Evolutionary conservation across 805 yeast genomes (phyloP), one percentile per base, ranked within the genome.

Genomic region (Candida nemodendra): DNA sequence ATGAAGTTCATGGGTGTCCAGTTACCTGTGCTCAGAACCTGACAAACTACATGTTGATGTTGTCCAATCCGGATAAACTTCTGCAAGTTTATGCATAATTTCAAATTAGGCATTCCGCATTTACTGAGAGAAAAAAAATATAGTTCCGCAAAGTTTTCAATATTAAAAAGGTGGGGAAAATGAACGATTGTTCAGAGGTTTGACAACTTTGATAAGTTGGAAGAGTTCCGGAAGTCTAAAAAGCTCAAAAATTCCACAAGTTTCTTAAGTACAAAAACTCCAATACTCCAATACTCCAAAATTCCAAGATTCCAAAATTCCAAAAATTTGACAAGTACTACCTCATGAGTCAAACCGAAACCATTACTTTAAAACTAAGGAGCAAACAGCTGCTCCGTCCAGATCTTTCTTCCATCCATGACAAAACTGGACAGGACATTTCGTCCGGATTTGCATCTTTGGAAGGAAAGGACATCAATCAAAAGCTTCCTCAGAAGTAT

Each of bases 391-490:
- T 30, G 21, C 34, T 34, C 11, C 30, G 39, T 30, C 34, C 37
- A 18, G 49, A 44, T 30, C 23, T 44, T 7, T 36, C 43, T 8
- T 37, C 36, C 25, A 38, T 42, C 9, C 36, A 39, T 13, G 47
- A 21, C 11, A 42, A 41, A 26, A 33, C 24, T 5, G 39, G 23
- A 6, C 47, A 45, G 12, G 51, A 47, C 21, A 47, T 47, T 18
- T 44, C 51, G 8, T 36, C 47, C 4, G 44, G 39, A 6, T 44
- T 47, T 23, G 25, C 35, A 9, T 38, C 51, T 5, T 32, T 44
- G 18, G 40, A 40, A 9, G 41, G 24, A 11, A 21, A 21, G 11
- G 11, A 21, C 9, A 21, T 21, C 24, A 11, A 21, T 21, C 24
- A 21, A 21, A 21, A 21, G 7, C 24, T 21, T 21, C 39, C 38